Percentiles rank a stretch among this genome's conserved stretches.
These are phyloP conservation scores for Umbilicus rupestris DNA, from an alignment of 164 flowering plant genomes.

Conservation along the genomic window DNA sequence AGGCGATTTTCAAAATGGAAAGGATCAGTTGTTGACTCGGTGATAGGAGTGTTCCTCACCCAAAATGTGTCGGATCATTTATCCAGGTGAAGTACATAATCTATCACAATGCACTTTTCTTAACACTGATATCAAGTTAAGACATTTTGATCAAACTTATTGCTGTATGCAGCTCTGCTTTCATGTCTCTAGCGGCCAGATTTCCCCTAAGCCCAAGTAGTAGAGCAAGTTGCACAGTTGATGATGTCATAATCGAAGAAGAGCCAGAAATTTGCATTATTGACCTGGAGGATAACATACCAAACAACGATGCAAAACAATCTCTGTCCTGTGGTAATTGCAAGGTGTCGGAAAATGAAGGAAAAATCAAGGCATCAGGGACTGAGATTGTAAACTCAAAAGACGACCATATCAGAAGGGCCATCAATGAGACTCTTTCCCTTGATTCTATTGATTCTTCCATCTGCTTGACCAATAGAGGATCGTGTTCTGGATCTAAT, in stretches of 20 bases:
- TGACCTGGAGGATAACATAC: conserved; percentile 15
- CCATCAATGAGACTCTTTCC: conserved; percentile 41
- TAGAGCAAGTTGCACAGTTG: conserved; percentile 8
- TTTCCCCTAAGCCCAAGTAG: conserved; percentile 21
- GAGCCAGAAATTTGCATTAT: conserved; percentile 24
- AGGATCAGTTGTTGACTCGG: conserved; percentile 57
- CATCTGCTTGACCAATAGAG: conserved; percentile 22
- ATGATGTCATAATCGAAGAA: conserved; percentile 16
- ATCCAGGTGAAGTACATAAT: conserved; percentile 32
- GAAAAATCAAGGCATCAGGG: conserved; percentile 8
- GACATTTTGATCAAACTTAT: not conserved
- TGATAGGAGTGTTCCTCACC: conserved; percentile 52
- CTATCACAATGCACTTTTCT: not conserved
- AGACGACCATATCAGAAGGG: conserved; percentile 16
- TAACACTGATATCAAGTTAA: not conserved
- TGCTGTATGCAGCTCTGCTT: conserved; percentile 34
- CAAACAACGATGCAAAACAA: conserved; percentile 10
- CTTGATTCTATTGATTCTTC: conserved; percentile 38
- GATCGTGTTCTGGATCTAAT: conserved; percentile 44
- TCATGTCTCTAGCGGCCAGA: conserved; percentile 33
- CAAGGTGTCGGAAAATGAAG: conserved; percentile 11
- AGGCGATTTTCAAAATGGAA: conserved; percentile 52
- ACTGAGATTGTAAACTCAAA: conserved; percentile 15
- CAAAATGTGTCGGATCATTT: conserved; percentile 58
- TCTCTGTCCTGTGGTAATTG: conserved; percentile 13